These are phyloP conservation scores for Ceratocystis alfenasii DNA, from an alignment of 2,329 filamentous ascomycete genomes.

Conservation along the genomic window DNA sequence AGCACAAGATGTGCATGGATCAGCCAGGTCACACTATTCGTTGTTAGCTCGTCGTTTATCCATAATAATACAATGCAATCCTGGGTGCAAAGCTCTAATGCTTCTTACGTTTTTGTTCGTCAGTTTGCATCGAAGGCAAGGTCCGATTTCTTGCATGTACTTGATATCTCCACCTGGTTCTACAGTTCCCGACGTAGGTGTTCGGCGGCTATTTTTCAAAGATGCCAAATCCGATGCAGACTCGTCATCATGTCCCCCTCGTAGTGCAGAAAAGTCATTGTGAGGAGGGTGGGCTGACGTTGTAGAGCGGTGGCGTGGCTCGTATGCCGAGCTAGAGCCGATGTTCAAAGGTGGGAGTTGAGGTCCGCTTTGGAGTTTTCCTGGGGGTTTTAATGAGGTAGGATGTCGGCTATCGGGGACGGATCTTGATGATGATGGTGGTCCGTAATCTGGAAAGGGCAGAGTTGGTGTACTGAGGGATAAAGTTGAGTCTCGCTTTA, in stretches of 20 bases:
- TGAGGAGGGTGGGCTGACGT: neutral
- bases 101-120: conserved; percentile 19
- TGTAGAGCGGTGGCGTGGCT: conserved; percentile 5
- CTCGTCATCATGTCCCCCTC: neutral
- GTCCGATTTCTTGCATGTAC: conserved; percentile 14
- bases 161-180: neutral
- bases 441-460: conserved; percentile 25
- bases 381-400: neutral
- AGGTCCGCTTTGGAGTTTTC: neutral
- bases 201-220: neutral
- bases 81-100: neutral
- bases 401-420: neutral
- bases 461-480: conserved; percentile 31
- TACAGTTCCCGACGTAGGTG: neutral
- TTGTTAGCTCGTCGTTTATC: neutral
- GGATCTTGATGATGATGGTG: neutral
- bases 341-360: conserved; percentile 8
- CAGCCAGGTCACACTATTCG: conserved; percentile 16
- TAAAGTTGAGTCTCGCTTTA: conserved; percentile 37
- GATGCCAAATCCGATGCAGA: conserved; percentile 21
- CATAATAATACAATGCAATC: neutral
- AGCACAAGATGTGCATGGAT: conserved; percentile 15
- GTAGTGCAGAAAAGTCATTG: neutral
- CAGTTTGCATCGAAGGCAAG: conserved; percentile 20
- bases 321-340: neutral